Conservation (phyloP, 2,329 filamentous ascomycete genomes). For the Lachnellula cervina region DNA sequence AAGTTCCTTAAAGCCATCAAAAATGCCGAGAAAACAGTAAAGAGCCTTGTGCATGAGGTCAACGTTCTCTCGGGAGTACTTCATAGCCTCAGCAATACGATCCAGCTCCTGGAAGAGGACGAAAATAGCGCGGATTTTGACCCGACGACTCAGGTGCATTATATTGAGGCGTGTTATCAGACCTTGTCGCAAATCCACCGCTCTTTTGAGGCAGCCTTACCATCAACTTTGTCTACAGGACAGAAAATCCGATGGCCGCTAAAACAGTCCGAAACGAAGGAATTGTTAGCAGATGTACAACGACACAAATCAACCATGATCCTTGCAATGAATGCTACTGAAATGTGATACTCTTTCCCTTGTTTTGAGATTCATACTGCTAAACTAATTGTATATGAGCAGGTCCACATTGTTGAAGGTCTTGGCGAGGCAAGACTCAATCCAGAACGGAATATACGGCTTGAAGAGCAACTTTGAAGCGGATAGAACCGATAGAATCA, state of each 20-base stretch:
- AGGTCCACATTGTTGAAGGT: background rate
- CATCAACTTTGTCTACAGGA: background rate
- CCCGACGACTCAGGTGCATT: conserved; percentile 4
- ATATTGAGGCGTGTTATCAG: conserved; percentile 12
- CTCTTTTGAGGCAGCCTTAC: conserved; percentile 3
- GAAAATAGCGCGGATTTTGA: background rate
- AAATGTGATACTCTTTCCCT: conserved; percentile 3
- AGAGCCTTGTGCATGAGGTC: background rate
- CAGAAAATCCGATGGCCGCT: conserved; percentile 15
- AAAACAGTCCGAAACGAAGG: conserved; percentile 1
- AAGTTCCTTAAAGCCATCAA: conserved; percentile 3
- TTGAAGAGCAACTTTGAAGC: background rate
- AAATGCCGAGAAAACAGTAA: conserved; percentile 1
- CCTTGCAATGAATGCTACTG: conserved; percentile 11
- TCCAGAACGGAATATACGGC: background rate
- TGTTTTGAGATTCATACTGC: too few species aligned
- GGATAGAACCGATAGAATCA: background rate
- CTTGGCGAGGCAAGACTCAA: conserved; percentile 1
- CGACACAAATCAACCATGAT: conserved; percentile 15
- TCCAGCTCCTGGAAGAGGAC: background rate
- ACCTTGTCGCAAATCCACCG: conserved; percentile 8
- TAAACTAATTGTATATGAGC: too few species aligned
- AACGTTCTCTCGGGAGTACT: conserved; percentile 2
- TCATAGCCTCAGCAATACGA: conserved; percentile 4
- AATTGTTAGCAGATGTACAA: conserved; percentile 12